Evolutionary conservation across 192 early-diverging fungal species (phyloP).

Genomic region (Backusella tarrabulga): DNA sequence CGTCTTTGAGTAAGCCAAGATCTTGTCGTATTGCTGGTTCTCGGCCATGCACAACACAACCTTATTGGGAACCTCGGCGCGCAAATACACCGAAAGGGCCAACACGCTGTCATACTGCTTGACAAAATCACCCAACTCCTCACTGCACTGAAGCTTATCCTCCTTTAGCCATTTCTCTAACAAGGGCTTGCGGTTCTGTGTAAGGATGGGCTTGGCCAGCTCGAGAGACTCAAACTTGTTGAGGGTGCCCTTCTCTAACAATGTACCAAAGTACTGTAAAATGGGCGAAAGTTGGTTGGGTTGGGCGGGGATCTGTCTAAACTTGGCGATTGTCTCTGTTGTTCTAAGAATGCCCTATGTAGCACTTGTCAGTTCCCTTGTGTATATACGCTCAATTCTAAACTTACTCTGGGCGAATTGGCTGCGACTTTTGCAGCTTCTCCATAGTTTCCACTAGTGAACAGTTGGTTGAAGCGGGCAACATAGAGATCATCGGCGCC

Average conservation of each 20-base stretch:
- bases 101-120: conserved; percentile 86
- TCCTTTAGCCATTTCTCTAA: conserved; percentile 99
- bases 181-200: conserved; percentile 87
- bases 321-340: conserved; percentile 89
- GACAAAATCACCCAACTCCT: conserved; percentile 97
- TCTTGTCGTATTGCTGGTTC: conserved; percentile 94
- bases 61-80: conserved; percentile 93
- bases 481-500: conserved; percentile 93
- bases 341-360: conserved; percentile 91
- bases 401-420: conserved; percentile 76
- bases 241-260: conserved; percentile 91
- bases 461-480: conserved; percentile 88
- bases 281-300: conserved; percentile 88
- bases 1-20: conserved; percentile 93
- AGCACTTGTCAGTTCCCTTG: no score
- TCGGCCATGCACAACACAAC: conserved; percentile 97
- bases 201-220: conserved; percentile 86
- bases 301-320: conserved; percentile 77
- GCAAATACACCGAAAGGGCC: conserved; percentile 94
- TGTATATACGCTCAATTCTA: not conserved
- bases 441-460: conserved; percentile 70
- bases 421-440: conserved; percentile 98
- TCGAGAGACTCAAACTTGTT: conserved; percentile 96
- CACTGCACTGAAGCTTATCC: conserved; percentile 97
- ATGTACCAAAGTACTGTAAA: conserved; percentile 95